A percentile compares a stretch with the other conserved stretches of the same genome.
Evolutionary conservation across 2,329 filamentous ascomycete genomes (phyloP).

Genomic region (Teratosphaeriaceae sp.): DNA sequence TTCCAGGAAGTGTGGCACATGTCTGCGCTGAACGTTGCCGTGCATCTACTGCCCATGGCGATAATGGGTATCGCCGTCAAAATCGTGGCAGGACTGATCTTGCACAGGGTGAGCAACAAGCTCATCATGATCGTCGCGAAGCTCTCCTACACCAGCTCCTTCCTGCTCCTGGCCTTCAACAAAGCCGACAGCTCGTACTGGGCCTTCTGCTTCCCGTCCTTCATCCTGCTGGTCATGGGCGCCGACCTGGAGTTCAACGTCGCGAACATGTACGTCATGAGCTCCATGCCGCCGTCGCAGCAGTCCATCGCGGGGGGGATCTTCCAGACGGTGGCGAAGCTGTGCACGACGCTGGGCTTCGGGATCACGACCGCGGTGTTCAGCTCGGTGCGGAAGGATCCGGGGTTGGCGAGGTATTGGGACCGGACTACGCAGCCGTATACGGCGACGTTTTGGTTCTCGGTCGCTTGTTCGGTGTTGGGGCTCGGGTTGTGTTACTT

Average conservation of each 20-base stretch:
- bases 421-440: conserved; percentile 43
- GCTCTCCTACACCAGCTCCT: conserved; percentile 37
- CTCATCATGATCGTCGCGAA: conserved; percentile 52
- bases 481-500: conserved; percentile 46
- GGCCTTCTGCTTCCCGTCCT: conserved; percentile 57
- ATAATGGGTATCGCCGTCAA: conserved; percentile 59
- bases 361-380: conserved; percentile 58
- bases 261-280: conserved; percentile 67
- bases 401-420: conserved; percentile 34
- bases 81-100: conserved; percentile 52
- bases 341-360: conserved; percentile 54
- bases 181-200: conserved; percentile 53
- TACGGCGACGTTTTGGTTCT: conserved; percentile 46
- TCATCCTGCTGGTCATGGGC: conserved; percentile 56
- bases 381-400: conserved; percentile 35
- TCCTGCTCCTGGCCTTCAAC: conserved; percentile 53
- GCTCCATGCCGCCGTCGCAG: conserved; percentile 54
- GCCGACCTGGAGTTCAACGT: conserved; percentile 67
- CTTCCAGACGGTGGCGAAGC: conserved; percentile 59
- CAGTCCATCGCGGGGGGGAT: conserved; percentile 62
- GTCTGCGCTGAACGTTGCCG: conserved; percentile 52
- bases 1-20: conserved; percentile 52
- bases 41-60: conserved; percentile 59
- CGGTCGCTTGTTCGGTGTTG: conserved; percentile 37
- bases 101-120: conserved; percentile 60